These are phyloP conservation scores for Cyclotella sp. DNA, from an alignment of 108 stramenopile species.

Conservation along the genomic window DNA sequence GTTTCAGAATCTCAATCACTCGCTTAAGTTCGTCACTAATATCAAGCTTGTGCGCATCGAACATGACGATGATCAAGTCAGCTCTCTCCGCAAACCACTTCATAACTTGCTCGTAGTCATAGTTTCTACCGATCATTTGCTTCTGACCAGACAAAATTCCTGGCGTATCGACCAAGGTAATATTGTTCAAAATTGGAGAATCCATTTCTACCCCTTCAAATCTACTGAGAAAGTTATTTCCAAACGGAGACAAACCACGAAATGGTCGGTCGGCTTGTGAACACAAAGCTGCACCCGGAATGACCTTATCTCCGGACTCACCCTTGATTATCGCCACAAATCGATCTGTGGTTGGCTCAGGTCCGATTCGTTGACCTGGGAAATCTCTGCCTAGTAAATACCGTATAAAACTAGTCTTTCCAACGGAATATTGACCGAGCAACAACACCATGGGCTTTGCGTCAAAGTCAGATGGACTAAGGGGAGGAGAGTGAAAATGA, in stretches of 20 bases:
- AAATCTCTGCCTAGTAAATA: constrained; percentile 93
- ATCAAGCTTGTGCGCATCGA: constrained; percentile 92
- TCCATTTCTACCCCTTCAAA: constrained; percentile 89
- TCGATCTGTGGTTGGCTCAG: constrained; percentile 98
- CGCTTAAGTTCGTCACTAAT: constrained; percentile 87
- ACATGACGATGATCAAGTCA: constrained; percentile 97
- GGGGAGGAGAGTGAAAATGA: constrained; percentile 96
- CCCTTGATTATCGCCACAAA: constrained; percentile 88
- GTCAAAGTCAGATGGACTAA: constrained; percentile 97
- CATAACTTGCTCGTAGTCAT: constrained; percentile 95
- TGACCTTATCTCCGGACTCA: constrained; percentile 74
- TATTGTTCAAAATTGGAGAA: constrained; percentile 83
- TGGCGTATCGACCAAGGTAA: constrained; percentile 98
- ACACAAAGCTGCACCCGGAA: constrained; percentile 94
- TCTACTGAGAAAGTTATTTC: constrained; percentile 95
- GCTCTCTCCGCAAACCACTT: constrained; percentile 99
- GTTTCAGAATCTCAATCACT: constrained; percentile 76
- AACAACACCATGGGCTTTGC: constrained; percentile 97
- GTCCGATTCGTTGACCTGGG: constrained; percentile 96
- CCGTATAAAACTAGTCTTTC: constrained; percentile 94
- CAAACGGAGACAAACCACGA: constrained; percentile 94
- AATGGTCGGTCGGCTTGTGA: constrained; percentile 93
- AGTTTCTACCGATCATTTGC: constrained; percentile 89
- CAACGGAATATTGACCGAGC: constrained; percentile 95
- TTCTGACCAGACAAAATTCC: constrained; percentile 98